Base-by-base conservation (phyloP, 352 stramenopile species). In the Peronospora belbahrii region DNA sequence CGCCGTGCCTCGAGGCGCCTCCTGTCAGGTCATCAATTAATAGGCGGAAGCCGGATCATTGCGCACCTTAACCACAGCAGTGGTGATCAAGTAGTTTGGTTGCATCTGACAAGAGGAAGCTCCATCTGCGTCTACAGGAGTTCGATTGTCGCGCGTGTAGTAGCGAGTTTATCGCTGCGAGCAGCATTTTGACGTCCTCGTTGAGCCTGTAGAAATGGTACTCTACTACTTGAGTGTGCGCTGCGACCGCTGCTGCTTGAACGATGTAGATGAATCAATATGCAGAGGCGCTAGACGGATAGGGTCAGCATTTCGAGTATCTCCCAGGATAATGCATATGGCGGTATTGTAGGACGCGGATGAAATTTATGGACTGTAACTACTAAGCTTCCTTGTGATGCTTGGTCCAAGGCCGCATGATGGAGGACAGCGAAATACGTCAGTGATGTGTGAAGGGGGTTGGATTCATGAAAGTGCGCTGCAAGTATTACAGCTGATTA, bases 91-190 rank as follows among this genome's bases (percentile, higher is more conserved):
- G 42, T 41, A 56, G 54, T 49, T 62, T 37, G 3, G 44, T 42
- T 15, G 78, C 59, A 0, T 68, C 59, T 0, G 70, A 52, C 17
- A 90, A 43, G 0, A 90, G 40, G 6, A 90, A 30, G 40, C 24
- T 86, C 60, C 22, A 90, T 70, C 56, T 85, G 74, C 4, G 30
- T 70, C 38, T 88, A 74, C 3, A 90, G 49, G 0, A 72, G 74
- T 37, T 85, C n/a, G 65, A 44, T 88, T 88, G 30, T 90, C 76
- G 8, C 59, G 65, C 42, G 70, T 41, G 77, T 49, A 2, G 44
- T 46, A 2, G 59, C 52, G 15, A 87, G 57, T 20, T 87, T 72
- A 24, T 82, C 63, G 9, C 50, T 37, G 20, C 67, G 71, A 2
- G 45, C 28, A 20, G 24, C 50, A 18, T 35, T 57, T 7, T 58